Conservation (phyloP, 768 basidiomycete species). For the Collybia mongolica region DNA sequence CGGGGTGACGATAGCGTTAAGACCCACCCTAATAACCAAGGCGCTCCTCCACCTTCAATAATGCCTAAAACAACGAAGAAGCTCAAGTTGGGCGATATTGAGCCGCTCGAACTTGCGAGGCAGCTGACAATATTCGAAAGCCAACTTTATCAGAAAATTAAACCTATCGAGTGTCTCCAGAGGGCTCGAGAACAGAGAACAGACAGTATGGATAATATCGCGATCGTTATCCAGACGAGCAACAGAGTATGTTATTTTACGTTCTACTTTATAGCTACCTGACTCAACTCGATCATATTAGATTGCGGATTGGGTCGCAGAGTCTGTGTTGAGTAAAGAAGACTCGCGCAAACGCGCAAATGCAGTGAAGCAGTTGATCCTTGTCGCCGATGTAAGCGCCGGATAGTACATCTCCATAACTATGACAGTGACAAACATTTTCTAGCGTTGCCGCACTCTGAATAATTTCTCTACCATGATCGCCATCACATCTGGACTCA, state of each 20-base stretch:
- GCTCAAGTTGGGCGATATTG: slow-evolving; percentile 82
- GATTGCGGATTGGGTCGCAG: slow-evolving; percentile 94
- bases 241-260: slow-evolving; percentile 59
- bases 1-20: slow-evolving; percentile 53
- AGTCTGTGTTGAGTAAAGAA: slow-evolving; percentile 75
- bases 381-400: slow-evolving; percentile 80
- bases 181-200: slow-evolving; percentile 75
- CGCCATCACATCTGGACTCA: slow-evolving; percentile 91
- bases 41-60: slow-evolving; percentile 74
- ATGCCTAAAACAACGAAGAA: slow-evolving; percentile 69
- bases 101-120: slow-evolving; percentile 85
- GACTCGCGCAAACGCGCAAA: slow-evolving; percentile 81
- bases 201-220: slow-evolving; percentile 80
- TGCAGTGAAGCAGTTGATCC: slow-evolving; percentile 88
- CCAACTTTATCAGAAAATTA: slow-evolving; percentile 81
- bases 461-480: slow-evolving; percentile 99
- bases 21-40: slow-evolving; percentile 54
- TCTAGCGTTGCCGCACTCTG: slow-evolving; percentile 80
- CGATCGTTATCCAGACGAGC: slow-evolving; percentile 82
- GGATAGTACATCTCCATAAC: not conserved
- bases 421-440: slow-evolving; percentile 7
- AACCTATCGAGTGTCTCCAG: slow-evolving; percentile 86
- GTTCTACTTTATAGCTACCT: not conserved
- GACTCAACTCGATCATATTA: slow-evolving; percentile 22
- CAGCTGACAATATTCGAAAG: slow-evolving; percentile 94